Evolutionary conservation across 2,329 filamentous ascomycete species (phyloP), one percentile per base, ranked within the genome.

Genomic region (Torrubiellomyces zombiae): DNA sequence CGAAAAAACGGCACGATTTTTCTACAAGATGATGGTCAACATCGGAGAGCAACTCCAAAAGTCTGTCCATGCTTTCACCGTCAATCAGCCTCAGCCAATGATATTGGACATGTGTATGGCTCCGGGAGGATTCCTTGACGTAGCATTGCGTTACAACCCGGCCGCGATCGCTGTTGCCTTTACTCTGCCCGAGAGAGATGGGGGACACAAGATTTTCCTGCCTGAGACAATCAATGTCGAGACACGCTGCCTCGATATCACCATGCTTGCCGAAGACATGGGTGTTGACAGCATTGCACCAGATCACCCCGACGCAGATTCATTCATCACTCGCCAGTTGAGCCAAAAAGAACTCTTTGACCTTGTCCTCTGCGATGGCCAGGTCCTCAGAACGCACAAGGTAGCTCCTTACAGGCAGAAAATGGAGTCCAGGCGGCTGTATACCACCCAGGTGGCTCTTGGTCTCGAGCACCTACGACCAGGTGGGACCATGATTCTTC

Each of bases 51-150:
- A 63, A 24, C 37, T 67, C 13, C 34, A 65, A 6, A 7, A 18
- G 1, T 25, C 26, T 0, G 55, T 48, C 1, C 26, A 29, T 3
- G 49, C 43, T 9, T 42, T 60, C n/a, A 29, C 23, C 8, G 29
- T 51, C 9, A 12, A 3, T 4, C 3, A 16, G 8, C 5, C 20
- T n/a, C 12, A 10, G 4, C 14, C 23, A 2, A 26, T 24, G 4
- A 47, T 69, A 12, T 53, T 72, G 2, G 64, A 71, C 32, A 48
- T 67, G 31, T 67, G 65, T 38, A 57, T 62, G 47, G 65, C 65
- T 0, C 65, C 65, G 0, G 65, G 64, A 4, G 65, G 58, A 2
- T 71, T 65, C 32, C 40, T 59, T 3, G 31, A 35, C 0, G 43
- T 39, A 7, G 50, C 50, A 0, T 32, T 65, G 14, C 18, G 38